phyloP scores from a whole-genome alignment of 2,329 filamentous ascomycete species.

The Penicillium griseofulvum region DNA sequence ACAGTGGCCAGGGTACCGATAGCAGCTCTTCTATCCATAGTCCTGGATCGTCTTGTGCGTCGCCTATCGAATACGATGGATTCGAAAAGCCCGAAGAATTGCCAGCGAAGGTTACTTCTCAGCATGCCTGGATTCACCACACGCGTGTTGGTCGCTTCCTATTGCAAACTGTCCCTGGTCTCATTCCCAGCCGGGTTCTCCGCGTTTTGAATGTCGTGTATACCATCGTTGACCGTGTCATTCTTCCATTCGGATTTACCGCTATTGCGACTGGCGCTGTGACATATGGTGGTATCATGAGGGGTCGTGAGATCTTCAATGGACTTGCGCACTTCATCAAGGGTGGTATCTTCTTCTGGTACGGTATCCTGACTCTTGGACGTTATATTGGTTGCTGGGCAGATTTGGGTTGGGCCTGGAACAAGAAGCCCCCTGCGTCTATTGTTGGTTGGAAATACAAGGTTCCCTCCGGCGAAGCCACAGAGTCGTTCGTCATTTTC shows the following conservation, averaged over 20 bases:
- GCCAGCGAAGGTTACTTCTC: constrained; percentile 38
- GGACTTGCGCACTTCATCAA: constrained; percentile 93
- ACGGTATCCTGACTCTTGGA: constrained; percentile 80
- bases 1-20: constrained; percentile 74
- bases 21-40: constrained; percentile 65
- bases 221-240: constrained; percentile 68
- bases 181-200: constrained; percentile 58
- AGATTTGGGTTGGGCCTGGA: constrained; percentile 95
- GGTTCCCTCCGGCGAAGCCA: constrained; percentile 77
- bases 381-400: constrained; percentile 89
- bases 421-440: constrained; percentile 64
- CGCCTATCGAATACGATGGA: constrained; percentile 49
- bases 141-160: constrained; percentile 53
- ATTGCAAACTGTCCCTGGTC: constrained; percentile 52
- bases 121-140: constrained; percentile 46
- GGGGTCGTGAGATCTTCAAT: constrained; percentile 68
- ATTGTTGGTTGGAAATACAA: constrained; percentile 60
- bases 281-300: constrained; percentile 79
- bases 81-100: constrained; percentile 48
- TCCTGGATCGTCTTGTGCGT: constrained; percentile 58
- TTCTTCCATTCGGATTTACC: constrained; percentile 75
- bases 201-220: constrained; percentile 60
- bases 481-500: constrained; percentile 86
- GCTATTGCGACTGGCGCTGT: constrained; percentile 69
- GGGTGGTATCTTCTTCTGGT: constrained; percentile 92